These are phyloP conservation scores for Casuarina cunninghamiana DNA, from an alignment of 306 rosid species.

Conservation along the genomic window DNA sequence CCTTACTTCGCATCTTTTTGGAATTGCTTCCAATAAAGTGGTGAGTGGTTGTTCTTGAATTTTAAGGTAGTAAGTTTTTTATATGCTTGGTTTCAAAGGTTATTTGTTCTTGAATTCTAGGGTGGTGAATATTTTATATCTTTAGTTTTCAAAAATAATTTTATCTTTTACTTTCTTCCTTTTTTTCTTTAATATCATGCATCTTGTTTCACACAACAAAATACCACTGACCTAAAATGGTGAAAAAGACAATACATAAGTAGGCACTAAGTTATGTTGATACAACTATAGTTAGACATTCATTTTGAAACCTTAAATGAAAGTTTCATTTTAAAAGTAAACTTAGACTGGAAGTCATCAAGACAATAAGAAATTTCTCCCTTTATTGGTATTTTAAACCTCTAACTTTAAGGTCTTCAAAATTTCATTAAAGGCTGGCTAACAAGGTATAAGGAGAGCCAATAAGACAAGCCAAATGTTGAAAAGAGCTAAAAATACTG, in stretches of 20 bases:
- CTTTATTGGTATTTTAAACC: neutral
- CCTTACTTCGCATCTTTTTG: too few species aligned
- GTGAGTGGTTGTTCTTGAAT: too few species aligned
- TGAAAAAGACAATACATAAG: conserved; percentile 27
- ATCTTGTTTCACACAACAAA: conserved; percentile 94
- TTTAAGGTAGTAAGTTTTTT: too few species aligned
- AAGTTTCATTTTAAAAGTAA: conserved; percentile 13
- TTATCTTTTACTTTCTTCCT: too few species aligned
- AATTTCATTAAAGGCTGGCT: too few species aligned
- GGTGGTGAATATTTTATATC: too few species aligned
- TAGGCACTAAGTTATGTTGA: conserved; percentile 8
- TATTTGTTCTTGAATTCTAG: too few species aligned
- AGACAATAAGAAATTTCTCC: neutral
- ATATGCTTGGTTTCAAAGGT: too few species aligned
- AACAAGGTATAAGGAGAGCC: neutral
- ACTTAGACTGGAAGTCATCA: neutral
- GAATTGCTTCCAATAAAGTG: too few species aligned
- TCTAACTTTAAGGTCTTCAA: neutral
- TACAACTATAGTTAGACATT: conserved; percentile 7
- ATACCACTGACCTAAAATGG: conserved; percentile 86
- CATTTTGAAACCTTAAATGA: conserved; percentile 7
- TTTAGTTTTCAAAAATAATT: too few species aligned
- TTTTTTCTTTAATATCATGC: too few species aligned
- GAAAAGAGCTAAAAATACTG: neutral
- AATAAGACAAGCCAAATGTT: neutral